phyloP scores from a whole-genome alignment of 2,329 filamentous ascomycete genomes.

The Colletotrichum tropicicola region DNA sequence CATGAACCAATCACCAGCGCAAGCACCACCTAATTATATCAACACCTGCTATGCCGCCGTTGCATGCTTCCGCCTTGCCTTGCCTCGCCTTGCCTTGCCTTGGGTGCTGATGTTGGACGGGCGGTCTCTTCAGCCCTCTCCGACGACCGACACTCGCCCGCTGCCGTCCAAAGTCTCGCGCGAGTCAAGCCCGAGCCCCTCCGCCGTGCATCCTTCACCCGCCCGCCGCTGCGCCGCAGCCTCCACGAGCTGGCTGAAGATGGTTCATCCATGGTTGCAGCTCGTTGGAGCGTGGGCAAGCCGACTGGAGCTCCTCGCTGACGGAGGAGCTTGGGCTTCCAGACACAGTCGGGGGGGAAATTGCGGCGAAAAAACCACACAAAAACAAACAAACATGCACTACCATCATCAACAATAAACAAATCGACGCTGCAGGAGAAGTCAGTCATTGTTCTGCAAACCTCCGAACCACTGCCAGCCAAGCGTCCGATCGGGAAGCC shows the following conservation, averaged over 20 bases:
- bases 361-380: neutral
- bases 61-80: too few relatives aligned
- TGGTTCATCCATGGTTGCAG: slow-evolving; percentile 21
- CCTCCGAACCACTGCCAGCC: too few relatives aligned
- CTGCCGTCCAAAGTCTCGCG: slow-evolving; percentile 6
- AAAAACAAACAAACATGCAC: neutral
- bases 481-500: neutral
- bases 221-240: neutral
- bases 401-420: too few relatives aligned
- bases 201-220: neutral
- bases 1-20: too few relatives aligned
- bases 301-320: neutral
- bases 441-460: too few relatives aligned
- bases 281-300: neutral
- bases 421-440: too few relatives aligned
- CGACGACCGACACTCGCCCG: too few relatives aligned
- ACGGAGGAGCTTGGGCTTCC: neutral
- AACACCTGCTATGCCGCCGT: too few relatives aligned
- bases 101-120: neutral
- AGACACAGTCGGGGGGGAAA: neutral
- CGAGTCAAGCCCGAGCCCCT: slow-evolving; percentile 15
- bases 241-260: neutral
- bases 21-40: too few relatives aligned
- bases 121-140: too few relatives aligned
- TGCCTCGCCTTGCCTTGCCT: too few relatives aligned